phyloP scores from a whole-genome alignment of 768 basidiomycete genomes.

The Pilatotrama ljubarskyi region DNA sequence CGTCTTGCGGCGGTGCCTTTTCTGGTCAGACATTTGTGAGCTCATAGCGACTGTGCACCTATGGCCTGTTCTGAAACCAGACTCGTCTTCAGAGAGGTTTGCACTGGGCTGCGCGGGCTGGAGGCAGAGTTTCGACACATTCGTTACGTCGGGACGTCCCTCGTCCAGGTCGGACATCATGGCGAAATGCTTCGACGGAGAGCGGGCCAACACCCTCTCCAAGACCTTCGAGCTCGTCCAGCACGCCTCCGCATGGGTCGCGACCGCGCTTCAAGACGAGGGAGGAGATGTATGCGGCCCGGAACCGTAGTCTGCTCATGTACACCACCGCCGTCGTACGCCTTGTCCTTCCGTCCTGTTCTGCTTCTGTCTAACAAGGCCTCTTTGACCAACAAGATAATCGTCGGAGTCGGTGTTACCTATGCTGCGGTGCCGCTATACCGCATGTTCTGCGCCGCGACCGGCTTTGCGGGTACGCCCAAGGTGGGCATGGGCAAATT shows the following conservation, averaged over 20 bases:
- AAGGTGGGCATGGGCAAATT: constrained; percentile 85
- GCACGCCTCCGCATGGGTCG: constrained; percentile 8
- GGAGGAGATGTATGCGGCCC: constrained; percentile 48
- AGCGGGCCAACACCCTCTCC: constrained; percentile 9
- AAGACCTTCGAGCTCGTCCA: background rate
- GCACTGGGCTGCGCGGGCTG: background rate
- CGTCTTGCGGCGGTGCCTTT: background rate
- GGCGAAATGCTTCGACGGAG: constrained; percentile 12
- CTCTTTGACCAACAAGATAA: constrained; percentile 49
- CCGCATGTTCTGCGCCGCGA: constrained; percentile 97
- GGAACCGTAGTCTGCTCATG: constrained; percentile 78
- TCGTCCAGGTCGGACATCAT: constrained; percentile 1
- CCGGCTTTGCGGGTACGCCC: constrained; percentile 95
- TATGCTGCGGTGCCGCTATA: constrained; percentile 98
- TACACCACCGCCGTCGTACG: constrained; percentile 82
- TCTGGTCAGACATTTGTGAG: constrained; percentile 3
- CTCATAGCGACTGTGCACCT: background rate
- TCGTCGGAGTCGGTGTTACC: constrained; percentile 79
- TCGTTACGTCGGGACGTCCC: background rate
- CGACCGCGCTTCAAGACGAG: constrained; percentile 35
- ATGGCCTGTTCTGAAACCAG: background rate
- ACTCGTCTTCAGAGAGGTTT: background rate
- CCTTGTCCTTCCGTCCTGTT: constrained; percentile 10
- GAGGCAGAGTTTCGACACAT: background rate
- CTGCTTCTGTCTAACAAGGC: background rate